Evolutionary conservation across 2,329 filamentous ascomycete species (phyloP).

Genomic region (Chlorencoelia australis): DNA sequence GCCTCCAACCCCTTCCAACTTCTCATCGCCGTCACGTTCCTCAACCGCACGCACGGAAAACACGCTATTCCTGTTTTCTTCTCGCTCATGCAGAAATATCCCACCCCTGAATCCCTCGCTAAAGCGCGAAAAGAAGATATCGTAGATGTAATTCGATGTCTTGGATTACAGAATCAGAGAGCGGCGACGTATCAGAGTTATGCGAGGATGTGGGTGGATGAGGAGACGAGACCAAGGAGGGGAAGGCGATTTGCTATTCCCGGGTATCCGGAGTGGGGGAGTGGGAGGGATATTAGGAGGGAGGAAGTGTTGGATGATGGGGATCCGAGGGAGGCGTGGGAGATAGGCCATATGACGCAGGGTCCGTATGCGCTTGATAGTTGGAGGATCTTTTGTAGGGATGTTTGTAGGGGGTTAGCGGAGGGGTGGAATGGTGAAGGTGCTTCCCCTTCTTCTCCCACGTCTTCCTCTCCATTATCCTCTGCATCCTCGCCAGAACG

Average conservation of each 20-base stretch:
- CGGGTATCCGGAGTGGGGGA: slow-evolving; percentile 41
- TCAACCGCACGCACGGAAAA: slow-evolving; percentile 69
- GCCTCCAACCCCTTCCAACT: slow-evolving; percentile 68
- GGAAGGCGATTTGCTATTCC: slow-evolving; percentile 46
- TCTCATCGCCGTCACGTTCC: slow-evolving; percentile 72
- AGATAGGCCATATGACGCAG: slow-evolving; percentile 76
- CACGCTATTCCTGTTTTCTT: slow-evolving; percentile 69
- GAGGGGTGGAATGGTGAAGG: slow-evolving; percentile 54
- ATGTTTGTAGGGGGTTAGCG: slow-evolving; percentile 58
- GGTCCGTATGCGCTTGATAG: slow-evolving; percentile 79
- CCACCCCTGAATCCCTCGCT: slow-evolving; percentile 53
- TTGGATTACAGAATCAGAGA: slow-evolving; percentile 63
- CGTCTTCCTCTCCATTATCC: no score
- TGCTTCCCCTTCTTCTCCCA: no score
- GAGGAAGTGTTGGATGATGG: slow-evolving; percentile 39
- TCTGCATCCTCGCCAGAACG: no score
- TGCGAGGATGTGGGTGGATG: slow-evolving; percentile 55
- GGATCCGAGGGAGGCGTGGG: slow-evolving; percentile 44
- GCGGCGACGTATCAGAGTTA: slow-evolving; percentile 59
- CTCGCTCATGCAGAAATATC: slow-evolving; percentile 55
- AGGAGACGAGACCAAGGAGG: slow-evolving; percentile 43
- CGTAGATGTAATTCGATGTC: slow-evolving; percentile 51
- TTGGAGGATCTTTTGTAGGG: slow-evolving; percentile 89
- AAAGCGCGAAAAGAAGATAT: slow-evolving; percentile 46
- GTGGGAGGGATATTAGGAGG: slow-evolving; percentile 38